Conservation (phyloP, 805 yeast species). For the Teunomyces cretensis region DNA sequence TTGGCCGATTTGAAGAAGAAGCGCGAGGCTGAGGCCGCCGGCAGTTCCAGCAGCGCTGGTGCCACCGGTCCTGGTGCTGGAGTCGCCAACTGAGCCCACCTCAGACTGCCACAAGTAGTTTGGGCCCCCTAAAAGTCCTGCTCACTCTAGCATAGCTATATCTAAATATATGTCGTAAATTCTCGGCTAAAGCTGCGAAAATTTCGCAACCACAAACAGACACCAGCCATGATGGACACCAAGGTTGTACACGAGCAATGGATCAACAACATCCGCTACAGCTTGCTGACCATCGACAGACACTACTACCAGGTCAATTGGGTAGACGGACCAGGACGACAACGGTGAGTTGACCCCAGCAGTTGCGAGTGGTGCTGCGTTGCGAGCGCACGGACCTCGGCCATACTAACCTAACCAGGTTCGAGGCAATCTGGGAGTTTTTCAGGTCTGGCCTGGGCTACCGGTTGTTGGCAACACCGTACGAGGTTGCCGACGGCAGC, state of each 20-base stretch:
- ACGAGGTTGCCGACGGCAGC: not conserved
- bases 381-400: too few species aligned
- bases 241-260: not conserved
- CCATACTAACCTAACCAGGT: not conserved
- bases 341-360: not conserved
- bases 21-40: conserved; percentile 10
- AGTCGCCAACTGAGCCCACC: too few species aligned
- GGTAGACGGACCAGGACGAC: too few species aligned
- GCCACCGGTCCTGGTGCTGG: too few species aligned
- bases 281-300: not conserved
- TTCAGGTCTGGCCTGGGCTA: not conserved
- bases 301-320: not conserved
- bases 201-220: conserved; percentile 4
- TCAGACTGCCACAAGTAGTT: too few species aligned
- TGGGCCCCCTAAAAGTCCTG: too few species aligned
- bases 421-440: not conserved
- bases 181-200: not conserved
- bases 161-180: too few species aligned
- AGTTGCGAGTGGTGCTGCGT: too few species aligned
- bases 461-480: not conserved
- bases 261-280: conserved; percentile 2
- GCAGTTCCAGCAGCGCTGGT: not conserved
- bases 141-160: too few species aligned
- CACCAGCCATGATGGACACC: not conserved
- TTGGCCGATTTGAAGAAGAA: conserved; percentile 59